These are phyloP conservation scores for Saccharomycopsis guyanensis DNA, from an alignment of 805 yeast genomes.

Conservation along the genomic window DNA sequence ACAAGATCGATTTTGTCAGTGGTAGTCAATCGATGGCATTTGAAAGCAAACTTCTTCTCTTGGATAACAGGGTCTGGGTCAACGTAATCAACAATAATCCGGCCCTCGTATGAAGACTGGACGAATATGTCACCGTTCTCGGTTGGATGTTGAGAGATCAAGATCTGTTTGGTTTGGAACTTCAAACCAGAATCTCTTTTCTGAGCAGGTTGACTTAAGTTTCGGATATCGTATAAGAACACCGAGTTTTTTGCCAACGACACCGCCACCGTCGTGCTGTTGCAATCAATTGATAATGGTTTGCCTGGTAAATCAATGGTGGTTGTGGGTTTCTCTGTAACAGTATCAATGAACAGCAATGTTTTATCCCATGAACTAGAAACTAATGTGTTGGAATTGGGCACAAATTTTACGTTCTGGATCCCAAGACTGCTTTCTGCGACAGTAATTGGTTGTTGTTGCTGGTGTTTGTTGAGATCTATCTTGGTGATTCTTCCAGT, in stretches of 20 bases:
- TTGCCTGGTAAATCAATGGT: not conserved
- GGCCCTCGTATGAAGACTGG: constrained; percentile 18
- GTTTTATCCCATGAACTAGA: constrained; percentile 18
- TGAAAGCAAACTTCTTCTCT: constrained; percentile 20
- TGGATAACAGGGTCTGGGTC: not conserved
- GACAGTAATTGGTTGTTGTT: not conserved
- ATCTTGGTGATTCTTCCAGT: constrained; percentile 15
- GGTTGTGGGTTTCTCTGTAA: no score
- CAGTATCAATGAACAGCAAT: constrained; percentile 11
- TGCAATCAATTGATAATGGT: constrained; percentile 14
- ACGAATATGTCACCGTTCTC: constrained; percentile 9
- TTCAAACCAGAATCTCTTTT: constrained; percentile 16
- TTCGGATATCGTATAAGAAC: constrained; percentile 11
- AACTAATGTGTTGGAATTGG: constrained; percentile 1
- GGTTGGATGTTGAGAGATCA: not conserved
- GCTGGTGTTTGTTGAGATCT: not conserved
- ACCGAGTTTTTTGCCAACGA: constrained; percentile 6
- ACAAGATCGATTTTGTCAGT: constrained; percentile 17
- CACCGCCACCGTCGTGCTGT: constrained; percentile 10
- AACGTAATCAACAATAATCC: constrained; percentile 18
- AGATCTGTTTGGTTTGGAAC: constrained; percentile 15
- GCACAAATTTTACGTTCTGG: constrained; percentile 4
- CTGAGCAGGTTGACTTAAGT: constrained; percentile 3
- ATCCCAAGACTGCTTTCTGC: constrained; percentile 5
- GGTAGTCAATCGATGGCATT: constrained; percentile 17